Evolutionary conservation across 108 stramenopile genomes (phyloP), one percentile per base, ranked within the genome.

Genomic region (Conticribra weissflogii): DNA sequence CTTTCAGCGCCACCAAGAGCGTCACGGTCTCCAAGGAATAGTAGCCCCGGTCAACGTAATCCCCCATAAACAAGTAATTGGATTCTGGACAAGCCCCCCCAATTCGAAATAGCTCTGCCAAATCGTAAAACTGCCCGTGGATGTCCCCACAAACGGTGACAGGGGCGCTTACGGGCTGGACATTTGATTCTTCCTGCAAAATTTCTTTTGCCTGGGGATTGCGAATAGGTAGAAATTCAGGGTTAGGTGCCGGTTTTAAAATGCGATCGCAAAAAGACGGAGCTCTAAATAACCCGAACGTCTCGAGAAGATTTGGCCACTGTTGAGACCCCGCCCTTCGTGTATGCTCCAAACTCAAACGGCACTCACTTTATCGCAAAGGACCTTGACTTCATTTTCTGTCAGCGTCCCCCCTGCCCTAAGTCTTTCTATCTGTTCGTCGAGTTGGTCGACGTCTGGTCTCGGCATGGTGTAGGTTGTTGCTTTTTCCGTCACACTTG

Each of bases 41-140:
- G 84, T 98, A 94, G 1, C 97, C 97, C 24, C 97, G 83, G 75
- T 98, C 97, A 46, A 98, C 97, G 63, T 90, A 96, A 76, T 97
- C 96, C 47, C 93, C 96, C 85, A 97, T 72, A 54, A 97, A 97
- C 4, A 97, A 63, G 64, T 95, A 96, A 24, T 90, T 85, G 25
- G 88, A 86, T 16, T 88, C 79, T 18, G 90, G 93, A 64, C 87
- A 89, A 63, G 85, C 79, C 32, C 90, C 90, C 7, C 93, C 89
- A 15, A 91, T 86, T 32, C 86, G 82, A 25, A 94, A 79, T 31
- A 94, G 52, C 72, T 91, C 88, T 28, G 87, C 72, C 69, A 90
- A 51, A 72, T 98, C 96, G 73, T 92, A 97, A 68, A 95, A 96
- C 68, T 97, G 96, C 7, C 97, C 97, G 71, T 98, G 97, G 36